Evolutionary conservation across 2,329 filamentous ascomycete genomes (phyloP).

Genomic region (Trichoderma asperellum): DNA sequence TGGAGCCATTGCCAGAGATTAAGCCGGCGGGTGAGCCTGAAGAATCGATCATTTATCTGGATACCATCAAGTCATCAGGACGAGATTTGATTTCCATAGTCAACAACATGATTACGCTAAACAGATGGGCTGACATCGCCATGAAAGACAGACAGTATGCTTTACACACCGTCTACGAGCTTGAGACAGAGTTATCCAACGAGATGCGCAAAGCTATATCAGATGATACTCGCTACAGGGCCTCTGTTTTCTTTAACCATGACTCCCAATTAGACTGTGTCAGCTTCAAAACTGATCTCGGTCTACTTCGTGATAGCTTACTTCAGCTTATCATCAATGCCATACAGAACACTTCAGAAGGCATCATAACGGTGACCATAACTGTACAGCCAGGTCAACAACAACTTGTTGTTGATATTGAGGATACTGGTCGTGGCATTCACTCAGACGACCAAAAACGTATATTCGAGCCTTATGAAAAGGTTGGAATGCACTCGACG

Average conservation of each 20-base stretch:
- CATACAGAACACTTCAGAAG: not conserved
- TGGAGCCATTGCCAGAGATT: not conserved
- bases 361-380: not conserved
- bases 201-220: not conserved
- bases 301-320: not conserved
- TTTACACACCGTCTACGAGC: not conserved
- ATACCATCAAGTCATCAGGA: conserved; percentile 5
- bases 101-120: conserved; percentile 15
- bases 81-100: conserved; percentile 15
- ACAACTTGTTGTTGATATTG: not conserved
- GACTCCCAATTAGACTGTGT: not conserved
- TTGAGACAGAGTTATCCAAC: not conserved
- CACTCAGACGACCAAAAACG: conserved; percentile 4
- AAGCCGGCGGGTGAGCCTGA: not conserved
- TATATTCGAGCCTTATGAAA: conserved; percentile 20
- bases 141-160: not conserved
- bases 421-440: conserved; percentile 3
- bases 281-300: not conserved
- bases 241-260: not conserved
- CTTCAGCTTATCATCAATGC: not conserved
- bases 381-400: not conserved
- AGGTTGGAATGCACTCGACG: conserved; percentile 1
- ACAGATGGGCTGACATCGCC: not conserved
- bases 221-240: not conserved
- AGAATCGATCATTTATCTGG: not conserved